Evolutionary conservation across 129 eudicot species (phyloP), one percentile per base, ranked within the genome.

Genomic region (Scalesia atractyloides): DNA sequence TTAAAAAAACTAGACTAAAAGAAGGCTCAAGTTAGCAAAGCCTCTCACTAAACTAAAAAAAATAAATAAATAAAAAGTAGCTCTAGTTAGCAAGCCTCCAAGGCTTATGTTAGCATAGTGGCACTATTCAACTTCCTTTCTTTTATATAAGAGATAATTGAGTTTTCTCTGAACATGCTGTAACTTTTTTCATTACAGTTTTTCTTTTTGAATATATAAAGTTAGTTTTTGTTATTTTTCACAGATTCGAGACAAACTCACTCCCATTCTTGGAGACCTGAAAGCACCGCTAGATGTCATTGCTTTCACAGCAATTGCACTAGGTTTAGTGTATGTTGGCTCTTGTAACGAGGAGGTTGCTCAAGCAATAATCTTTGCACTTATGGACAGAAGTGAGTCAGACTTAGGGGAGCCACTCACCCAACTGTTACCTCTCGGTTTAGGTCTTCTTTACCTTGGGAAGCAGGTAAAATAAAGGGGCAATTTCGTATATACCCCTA

Each of bases 271-370:
- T 67, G 89, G 85, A 53, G 99, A 95, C 75, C 64, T 87, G 12
- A 95, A 85, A 77, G 82, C 94, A 56, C 74, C 99, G 13, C 88
- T 95, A 51, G 99, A 95, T 73, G 99, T 95, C 70, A 80, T 90
- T 58, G 97, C 97, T 0, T 90, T 95, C 70, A 83, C 99, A 0
- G 94, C 99, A 43, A 77, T 95, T 59, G 71, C 99, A 0, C 73
- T 95, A 79, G 99, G 99, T 53, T 61, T 95, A 87, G 91, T 95
- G 6, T 88, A 76, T 46, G 97, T 95, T n/a, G 97, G 97, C 60
- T 95, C 99, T 16, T 95, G 99, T 66, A 88, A 90, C 57, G 96
- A 88, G 77, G 99, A 95, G 44, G 85, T 95, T 77, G 99, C 99
- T 7, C 97, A 95, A 82, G 91, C 96, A 39, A 88, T 95, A 15